These are phyloP conservation scores for Backusella tuberculispora DNA, from an alignment of 192 early-diverging fungal genomes.

Conservation along the genomic window DNA sequence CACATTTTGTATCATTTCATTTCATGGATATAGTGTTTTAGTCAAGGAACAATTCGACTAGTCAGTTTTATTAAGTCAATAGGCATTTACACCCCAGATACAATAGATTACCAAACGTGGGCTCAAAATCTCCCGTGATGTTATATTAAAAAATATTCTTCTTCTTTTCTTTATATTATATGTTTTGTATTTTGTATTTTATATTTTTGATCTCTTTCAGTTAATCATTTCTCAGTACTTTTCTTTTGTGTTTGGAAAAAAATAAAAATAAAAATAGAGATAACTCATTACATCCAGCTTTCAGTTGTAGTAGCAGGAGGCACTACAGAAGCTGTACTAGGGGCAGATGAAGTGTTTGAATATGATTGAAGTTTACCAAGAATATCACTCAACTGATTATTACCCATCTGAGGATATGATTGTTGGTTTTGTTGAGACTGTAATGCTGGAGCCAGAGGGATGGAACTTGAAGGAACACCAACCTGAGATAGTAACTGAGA, in stretches of 20 bases:
- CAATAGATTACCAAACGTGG: too few species aligned
- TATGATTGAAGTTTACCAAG: slow-evolving; percentile 18
- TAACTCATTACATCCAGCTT: slow-evolving; percentile 7
- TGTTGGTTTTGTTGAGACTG: neutral
- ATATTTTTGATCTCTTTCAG: neutral
- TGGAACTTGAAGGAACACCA: neutral
- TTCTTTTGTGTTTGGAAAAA: too few species aligned
- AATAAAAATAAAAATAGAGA: too few species aligned
- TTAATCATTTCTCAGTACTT: too few species aligned
- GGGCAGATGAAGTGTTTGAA: neutral
- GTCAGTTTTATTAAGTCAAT: too few species aligned
- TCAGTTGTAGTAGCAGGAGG: slow-evolving; percentile 11
- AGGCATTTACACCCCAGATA: too few species aligned
- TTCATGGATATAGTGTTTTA: too few species aligned
- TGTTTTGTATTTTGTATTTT: neutral
- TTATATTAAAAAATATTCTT: too few species aligned
- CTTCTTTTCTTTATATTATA: too few species aligned
- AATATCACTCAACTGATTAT: slow-evolving; percentile 13
- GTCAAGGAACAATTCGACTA: too few species aligned
- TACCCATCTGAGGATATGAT: neutral
- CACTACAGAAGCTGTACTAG: neutral
- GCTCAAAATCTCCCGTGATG: too few species aligned
- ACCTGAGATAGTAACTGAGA: slow-evolving; percentile 10
- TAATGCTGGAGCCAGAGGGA: neutral
- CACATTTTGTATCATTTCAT: too few species aligned